Base-by-base conservation (phyloP, 2,329 filamentous ascomycete species). In the Chrysosporium keratinophilum region DNA sequence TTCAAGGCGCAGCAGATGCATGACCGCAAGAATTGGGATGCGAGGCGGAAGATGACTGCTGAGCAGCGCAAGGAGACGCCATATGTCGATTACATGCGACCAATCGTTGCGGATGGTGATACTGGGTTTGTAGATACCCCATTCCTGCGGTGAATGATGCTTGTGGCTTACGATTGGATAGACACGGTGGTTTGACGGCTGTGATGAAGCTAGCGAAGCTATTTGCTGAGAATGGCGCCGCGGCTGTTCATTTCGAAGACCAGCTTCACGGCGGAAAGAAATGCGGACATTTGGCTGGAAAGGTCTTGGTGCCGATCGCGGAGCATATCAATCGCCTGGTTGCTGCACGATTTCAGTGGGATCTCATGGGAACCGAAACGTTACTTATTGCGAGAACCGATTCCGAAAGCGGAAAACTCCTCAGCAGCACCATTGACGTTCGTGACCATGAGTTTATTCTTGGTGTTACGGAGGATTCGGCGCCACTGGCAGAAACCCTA, bases 221-320 rank as follows among this genome's bases (percentile, higher is more conserved):
- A 6, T 98, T 98, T 63, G 93, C 93, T 15, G 93, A 98, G 73
- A 95, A 95, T 62, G 93, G 93, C 51, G 93, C 93, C 0, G 93
- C 93, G 0, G 93, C 86, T 7, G 93, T 98, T 1, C 93, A 98
- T 70, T 95, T 98, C 58, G 93, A 98, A 71, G 93, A 98, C 66
- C 93, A 98, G 72, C 80, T 97, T 45, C 93, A 97, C 67, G 93
- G 93, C 42, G 93, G 93, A 57, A 98, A 98, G 77, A 98, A 97
- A 73, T 98, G 93, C 66, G 93, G 93, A 14, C 93, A 98, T 72
- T 75, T 97, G 57, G 93, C 93, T 0, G 93, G 93, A 61, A 98
- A 97, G 69, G 93, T 97, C 1, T 77, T 98, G 7, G 93, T 97
- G 2, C 91, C 93, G 0, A 82, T 90, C 0, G 87, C 89, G 57